Base-by-base conservation (phyloP, 1,284 basidiomycete species). In the Boletus mariae region DNA sequence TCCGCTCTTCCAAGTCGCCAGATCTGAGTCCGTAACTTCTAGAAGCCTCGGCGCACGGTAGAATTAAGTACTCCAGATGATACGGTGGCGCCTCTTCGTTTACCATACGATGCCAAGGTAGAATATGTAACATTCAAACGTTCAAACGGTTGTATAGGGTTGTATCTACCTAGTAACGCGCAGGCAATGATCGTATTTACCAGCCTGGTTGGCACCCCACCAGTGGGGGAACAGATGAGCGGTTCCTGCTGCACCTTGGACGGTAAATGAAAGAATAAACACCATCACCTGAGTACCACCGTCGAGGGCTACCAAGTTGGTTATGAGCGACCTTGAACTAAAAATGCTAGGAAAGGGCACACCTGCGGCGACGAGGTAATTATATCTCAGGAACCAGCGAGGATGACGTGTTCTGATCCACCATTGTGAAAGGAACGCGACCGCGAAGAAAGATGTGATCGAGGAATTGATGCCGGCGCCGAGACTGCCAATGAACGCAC, bases 191-290 rank as follows among this genome's bases (percentile, higher is more conserved):
- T 62, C 58, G 23, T 60, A 66, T 55, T 66, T 66, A 58, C 73
- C 74, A 31, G 54, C 60, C 54, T 75, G 73, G 52, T 77, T 74
- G 6, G 74, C 76, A 13, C 81, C 80, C 64, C 77, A 78, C 83
- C 82, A 85, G 41, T 71, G 53, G 4, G 85, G 82, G 74, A 87
- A 87, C 9, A 79, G 70, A 51, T 75, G 73, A 5, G 77, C 61
- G 3, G 64, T 63, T 0, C 86, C 86, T 5, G 78, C 77, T 10
- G 84, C 86, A 50, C 86, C 87, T 59, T 82, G 82, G 10, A 90
- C 85, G 1, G 85, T 84, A 61, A 89, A 88, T 1, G 82, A 83
- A 13, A 87, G 71, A 34, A 89, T 75, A 65, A 89, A 88, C 31
- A 86, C 77, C 75, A 87, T 82, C 34, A 86, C 77, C 63, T 87